Evolutionary conservation across 176 grass and related monocot genomes (phyloP), one percentile per base, ranked within the genome.

Genomic region (Stipa capillata): DNA sequence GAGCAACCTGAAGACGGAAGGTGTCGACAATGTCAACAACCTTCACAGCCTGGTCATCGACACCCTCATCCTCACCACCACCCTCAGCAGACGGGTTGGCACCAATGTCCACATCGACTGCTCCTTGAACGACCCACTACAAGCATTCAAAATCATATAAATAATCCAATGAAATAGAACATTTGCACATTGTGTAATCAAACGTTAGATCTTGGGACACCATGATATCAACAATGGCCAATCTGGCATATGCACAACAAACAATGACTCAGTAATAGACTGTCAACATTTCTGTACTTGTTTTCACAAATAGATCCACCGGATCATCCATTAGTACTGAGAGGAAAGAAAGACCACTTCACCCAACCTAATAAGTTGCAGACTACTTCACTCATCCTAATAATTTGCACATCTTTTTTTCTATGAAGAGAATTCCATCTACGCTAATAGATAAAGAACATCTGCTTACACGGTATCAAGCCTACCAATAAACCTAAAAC

Each of bases 11-110:
- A 32, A 99, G 92, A 53, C 96, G 84, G 83, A 99, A 99, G 18
- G 96, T 98, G 85, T 98, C 95, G 0, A 91, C 85, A 6, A 98
- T 98, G 78, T 98, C 95, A 35, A 98, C 95, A 17, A 99, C 92
- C 86, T 85, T 99, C 11, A 84, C 78, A 0, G 73, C 74, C 37
- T 45, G 7, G 43, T 99, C 90, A 68, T 99, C 86, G 8, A 93
- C 90, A 49, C 95, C 92, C 59, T 95, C 95, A 18, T 90, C 94
- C 0, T 95, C 96, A 23, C 45, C 86, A 24, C 62, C 87, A 20
- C 90, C 92, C 76, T 99, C 90, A 2, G 92, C 90, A 28, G 96
- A 99, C 1, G 96, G 92, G 36, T 99, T 99, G 40, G 96, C 96
- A 86, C 96, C 95, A 76, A 98, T 98, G 87, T 98, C 78, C 18